These are phyloP conservation scores for Rhizopogon sp. DNA, from an alignment of 768 basidiomycete genomes.

Conservation along the genomic window DNA sequence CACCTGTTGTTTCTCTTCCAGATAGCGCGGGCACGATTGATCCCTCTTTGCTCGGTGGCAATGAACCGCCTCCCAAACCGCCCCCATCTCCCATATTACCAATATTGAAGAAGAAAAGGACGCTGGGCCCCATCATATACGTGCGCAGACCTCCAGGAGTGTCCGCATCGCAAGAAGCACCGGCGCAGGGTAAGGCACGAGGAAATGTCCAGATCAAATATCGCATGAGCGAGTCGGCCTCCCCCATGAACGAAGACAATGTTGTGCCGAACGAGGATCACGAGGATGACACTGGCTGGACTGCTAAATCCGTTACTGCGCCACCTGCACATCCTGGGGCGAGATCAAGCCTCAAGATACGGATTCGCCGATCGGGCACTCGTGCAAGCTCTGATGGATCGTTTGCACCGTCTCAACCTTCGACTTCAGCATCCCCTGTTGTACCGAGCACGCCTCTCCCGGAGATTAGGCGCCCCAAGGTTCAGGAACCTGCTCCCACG, in stretches of 20 bases:
- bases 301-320: background rate
- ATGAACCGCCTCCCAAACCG: constrained; percentile 1
- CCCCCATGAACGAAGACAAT: background rate
- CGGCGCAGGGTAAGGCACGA: constrained; percentile 12
- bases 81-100: background rate
- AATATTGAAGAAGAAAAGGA: background rate
- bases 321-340: background rate
- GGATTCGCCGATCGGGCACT: constrained; percentile 1
- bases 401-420: background rate
- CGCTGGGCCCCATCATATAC: constrained; percentile 24
- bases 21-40: constrained; percentile 18
- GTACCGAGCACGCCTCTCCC: constrained; percentile 5
- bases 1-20: background rate
- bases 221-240: constrained; percentile 7
- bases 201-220: constrained; percentile 27
- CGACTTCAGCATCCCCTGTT: constrained; percentile 1
- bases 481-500: background rate
- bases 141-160: constrained; percentile 23
- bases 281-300: background rate
- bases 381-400: constrained; percentile 9
- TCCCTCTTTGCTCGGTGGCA: constrained; percentile 22
- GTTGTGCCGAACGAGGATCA: background rate
- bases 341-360: constrained; percentile 5
- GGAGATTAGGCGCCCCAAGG: background rate
- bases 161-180: constrained; percentile 8